Conservation (phyloP, 140 eudicot species). For the Bidens hawaiensis region DNA sequence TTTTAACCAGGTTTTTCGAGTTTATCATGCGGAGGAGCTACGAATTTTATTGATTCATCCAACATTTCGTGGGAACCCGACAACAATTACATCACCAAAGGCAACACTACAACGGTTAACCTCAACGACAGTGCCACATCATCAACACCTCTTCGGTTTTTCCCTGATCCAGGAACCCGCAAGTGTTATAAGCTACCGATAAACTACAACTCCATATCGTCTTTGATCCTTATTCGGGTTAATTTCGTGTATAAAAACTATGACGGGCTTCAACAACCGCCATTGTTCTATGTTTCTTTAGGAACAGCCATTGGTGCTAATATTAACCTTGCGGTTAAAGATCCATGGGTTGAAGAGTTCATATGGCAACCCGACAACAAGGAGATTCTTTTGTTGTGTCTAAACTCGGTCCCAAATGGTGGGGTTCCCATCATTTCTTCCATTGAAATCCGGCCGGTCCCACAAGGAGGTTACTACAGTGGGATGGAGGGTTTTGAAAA, state of each 20-base stretch:
- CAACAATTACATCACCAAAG: constrained; percentile 38
- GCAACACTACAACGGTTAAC: constrained; percentile 44
- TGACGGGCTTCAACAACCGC: constrained; percentile 69
- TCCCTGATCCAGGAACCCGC: constrained; percentile 54
- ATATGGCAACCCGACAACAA: constrained; percentile 50
- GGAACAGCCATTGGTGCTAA: constrained; percentile 54
- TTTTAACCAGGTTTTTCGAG: constrained; percentile 76
- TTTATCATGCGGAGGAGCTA: constrained; percentile 73
- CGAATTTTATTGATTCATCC: constrained; percentile 56
- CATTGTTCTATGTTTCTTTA: constrained; percentile 68
- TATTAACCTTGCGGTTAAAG: constrained; percentile 48
- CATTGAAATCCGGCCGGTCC: constrained; percentile 75
- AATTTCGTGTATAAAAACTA: constrained; percentile 75
- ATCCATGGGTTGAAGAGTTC: constrained; percentile 93
- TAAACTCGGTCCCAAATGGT: constrained; percentile 55
- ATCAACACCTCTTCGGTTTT: constrained; percentile 56
- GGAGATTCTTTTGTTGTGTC: constrained; percentile 53
- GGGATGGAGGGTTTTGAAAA: constrained; percentile 38
- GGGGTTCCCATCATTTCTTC: constrained; percentile 89
- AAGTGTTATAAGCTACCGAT: constrained; percentile 75
- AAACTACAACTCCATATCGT: constrained; percentile 30
- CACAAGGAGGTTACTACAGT: constrained; percentile 57
- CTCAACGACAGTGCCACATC: constrained; percentile 39
- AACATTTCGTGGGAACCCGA: constrained; percentile 85
- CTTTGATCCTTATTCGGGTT: constrained; percentile 58